Percentiles rank a stretch among this genome's conserved stretches.
phyloP scores from a whole-genome alignment of 2,329 filamentous ascomycete genomes.

The Curvularia hawaiiensis region DNA sequence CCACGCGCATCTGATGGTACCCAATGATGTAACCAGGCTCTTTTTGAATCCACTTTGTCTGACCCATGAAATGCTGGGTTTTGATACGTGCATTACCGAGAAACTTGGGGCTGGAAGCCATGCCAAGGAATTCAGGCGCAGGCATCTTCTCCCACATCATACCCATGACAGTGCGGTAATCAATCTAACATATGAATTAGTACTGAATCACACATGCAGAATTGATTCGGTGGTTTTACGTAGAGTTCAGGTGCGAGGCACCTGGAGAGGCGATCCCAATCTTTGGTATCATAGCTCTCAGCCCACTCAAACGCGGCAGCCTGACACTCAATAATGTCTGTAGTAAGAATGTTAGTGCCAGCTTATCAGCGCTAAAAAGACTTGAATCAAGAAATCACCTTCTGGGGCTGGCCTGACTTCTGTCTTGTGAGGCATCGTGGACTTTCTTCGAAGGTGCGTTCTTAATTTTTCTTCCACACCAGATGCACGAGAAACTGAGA shows the following conservation, averaged over 20 bases:
- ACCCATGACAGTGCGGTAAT: slow-evolving; percentile 10
- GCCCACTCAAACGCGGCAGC: slow-evolving; percentile 13
- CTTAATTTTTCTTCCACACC: not conserved
- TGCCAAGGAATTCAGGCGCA: slow-evolving; percentile 13
- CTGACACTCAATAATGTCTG: slow-evolving; percentile 12
- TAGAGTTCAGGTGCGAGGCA: slow-evolving; percentile 12
- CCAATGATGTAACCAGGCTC: slow-evolving; percentile 5
- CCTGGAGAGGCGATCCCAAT: slow-evolving; percentile 12
- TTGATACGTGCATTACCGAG: slow-evolving; percentile 17
- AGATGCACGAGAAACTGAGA: not conserved
- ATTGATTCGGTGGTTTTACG: not conserved
- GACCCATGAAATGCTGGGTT: slow-evolving; percentile 19
- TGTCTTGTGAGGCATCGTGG: not conserved
- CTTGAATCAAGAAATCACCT: not conserved
- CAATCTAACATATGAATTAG: slow-evolving; percentile 2
- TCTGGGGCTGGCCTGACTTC: not conserved
- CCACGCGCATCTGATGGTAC: slow-evolving; percentile 16
- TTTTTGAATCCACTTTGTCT: slow-evolving; percentile 8
- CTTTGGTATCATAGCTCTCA: slow-evolving; percentile 18
- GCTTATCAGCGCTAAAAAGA: not conserved
- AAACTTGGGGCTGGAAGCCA: slow-evolving; percentile 12
- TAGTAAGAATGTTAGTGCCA: not conserved
- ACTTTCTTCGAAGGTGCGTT: not conserved
- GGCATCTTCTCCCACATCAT: slow-evolving; percentile 20
- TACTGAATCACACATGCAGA: not conserved